Evolutionary conservation across 345 rosid species (phyloP).

Genomic region (Euphorbia peplus): DNA sequence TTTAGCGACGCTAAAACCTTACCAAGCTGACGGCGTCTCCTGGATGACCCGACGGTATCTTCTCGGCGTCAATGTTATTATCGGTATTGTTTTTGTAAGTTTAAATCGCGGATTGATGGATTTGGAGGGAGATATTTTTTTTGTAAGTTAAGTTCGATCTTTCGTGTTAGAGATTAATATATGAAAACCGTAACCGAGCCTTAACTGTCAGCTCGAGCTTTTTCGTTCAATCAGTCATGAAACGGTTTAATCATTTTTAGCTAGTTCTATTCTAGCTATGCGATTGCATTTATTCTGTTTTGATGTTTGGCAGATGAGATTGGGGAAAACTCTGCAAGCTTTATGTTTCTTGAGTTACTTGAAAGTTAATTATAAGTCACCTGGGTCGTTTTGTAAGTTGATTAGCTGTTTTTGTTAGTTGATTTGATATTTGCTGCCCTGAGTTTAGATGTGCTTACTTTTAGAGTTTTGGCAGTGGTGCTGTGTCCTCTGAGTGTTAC

Average conservation of each 20-base stretch:
- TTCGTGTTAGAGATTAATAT: not conserved
- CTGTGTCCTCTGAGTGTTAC: conserved; percentile 84
- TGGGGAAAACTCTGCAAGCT: conserved; percentile 91
- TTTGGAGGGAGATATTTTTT: not conserved
- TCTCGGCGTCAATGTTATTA: conserved; percentile 75
- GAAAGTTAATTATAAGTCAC: conserved; percentile 46
- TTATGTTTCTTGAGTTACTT: conserved; percentile 69
- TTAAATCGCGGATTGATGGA: not conserved
- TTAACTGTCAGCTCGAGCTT: no score
- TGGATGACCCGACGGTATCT: conserved; percentile 69
- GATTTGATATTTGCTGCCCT: not conserved
- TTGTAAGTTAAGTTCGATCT: no score
- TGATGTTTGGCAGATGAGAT: conserved; percentile 64
- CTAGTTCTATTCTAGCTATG: not conserved
- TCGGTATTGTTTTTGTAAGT: conserved; percentile 42
- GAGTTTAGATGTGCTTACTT: not conserved
- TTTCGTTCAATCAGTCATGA: no score
- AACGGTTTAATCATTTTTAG: no score
- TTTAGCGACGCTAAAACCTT: conserved; percentile 62
- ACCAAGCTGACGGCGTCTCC: conserved; percentile 73
- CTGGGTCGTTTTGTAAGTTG: conserved; percentile 74
- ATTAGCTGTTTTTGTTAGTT: conserved; percentile 18
- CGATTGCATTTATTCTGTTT: conserved; percentile 3
- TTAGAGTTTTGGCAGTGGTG: conserved; percentile 49
- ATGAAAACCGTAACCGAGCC: not conserved